phyloP scores from a whole-genome alignment of 2,329 filamentous ascomycete species.

The Aspergillus ibericus region DNA sequence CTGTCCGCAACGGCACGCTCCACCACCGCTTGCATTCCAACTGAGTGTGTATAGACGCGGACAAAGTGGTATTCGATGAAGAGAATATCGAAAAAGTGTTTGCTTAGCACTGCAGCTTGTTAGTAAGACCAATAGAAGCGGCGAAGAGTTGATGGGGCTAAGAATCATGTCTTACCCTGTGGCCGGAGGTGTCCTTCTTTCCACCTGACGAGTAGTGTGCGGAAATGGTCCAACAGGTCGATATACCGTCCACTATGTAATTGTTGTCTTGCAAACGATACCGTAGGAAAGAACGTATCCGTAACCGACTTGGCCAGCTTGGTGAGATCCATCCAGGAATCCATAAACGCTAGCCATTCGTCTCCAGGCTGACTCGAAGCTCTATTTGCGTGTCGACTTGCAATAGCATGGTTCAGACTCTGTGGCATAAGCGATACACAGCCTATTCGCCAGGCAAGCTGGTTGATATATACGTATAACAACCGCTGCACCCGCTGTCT shows the following conservation, averaged over 20 bases:
- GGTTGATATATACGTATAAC: conserved; percentile 52
- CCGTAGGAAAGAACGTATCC: conserved; percentile 53
- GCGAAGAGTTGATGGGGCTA: too few species aligned
- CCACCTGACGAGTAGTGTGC: conserved; percentile 40
- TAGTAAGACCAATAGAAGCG: neutral
- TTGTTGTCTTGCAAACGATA: conserved; percentile 36
- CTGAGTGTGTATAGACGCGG: conserved; percentile 44
- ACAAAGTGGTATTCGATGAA: conserved; percentile 55
- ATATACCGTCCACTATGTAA: conserved; percentile 52
- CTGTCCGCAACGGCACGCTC: conserved; percentile 50
- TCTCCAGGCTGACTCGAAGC: conserved; percentile 45
- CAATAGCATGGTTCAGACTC: conserved; percentile 35
- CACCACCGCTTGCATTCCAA: conserved; percentile 59
- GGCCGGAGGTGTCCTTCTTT: conserved; percentile 38
- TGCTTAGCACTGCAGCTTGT: conserved; percentile 24
- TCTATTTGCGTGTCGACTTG: conserved; percentile 29
- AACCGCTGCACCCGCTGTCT: conserved; percentile 39
- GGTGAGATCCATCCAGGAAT: conserved; percentile 52
- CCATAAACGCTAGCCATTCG: conserved; percentile 55
- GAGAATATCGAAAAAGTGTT: conserved; percentile 49
- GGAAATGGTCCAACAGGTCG: conserved; percentile 47
- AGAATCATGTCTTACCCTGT: conserved; percentile 19
- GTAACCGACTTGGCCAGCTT: conserved; percentile 53
- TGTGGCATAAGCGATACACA: conserved; percentile 55
- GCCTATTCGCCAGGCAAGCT: conserved; percentile 53